These are phyloP conservation scores for Debaryomycetaceae sp. DNA, from an alignment of 1,139 yeast genomes.

Conservation along the genomic window DNA sequence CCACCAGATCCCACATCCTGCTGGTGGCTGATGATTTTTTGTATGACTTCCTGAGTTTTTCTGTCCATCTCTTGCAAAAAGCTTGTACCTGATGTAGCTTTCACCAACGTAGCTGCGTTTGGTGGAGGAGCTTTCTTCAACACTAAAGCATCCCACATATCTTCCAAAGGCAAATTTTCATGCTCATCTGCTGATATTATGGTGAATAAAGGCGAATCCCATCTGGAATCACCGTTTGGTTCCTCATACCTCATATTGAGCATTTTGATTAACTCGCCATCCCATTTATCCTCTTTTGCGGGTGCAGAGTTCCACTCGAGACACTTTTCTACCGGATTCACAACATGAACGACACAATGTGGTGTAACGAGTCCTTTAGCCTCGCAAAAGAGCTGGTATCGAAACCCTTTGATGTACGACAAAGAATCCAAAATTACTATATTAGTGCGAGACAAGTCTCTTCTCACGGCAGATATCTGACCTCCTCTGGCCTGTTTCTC, in stretches of 20 bases:
- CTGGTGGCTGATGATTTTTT: constrained; percentile 58
- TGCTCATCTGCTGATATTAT: constrained; percentile 57
- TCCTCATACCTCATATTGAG: constrained; percentile 88
- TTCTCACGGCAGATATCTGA: constrained; percentile 84
- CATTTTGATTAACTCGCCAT: constrained; percentile 60
- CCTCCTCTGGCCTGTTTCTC: constrained; percentile 83
- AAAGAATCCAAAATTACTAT: constrained; percentile 83
- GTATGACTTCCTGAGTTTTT: constrained; percentile 62
- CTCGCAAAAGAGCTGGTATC: constrained; percentile 92
- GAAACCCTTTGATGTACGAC: constrained; percentile 90
- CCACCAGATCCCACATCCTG: constrained; percentile 56
- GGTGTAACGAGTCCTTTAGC: constrained; percentile 83
- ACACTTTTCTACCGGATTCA: constrained; percentile 63
- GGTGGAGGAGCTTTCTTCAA: constrained; percentile 65
- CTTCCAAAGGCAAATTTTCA: constrained; percentile 55
- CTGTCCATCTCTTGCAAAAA: constrained; percentile 78
- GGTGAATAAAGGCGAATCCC: constrained; percentile 93
- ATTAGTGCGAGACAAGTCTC: constrained; percentile 65
- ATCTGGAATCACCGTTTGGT: constrained; percentile 79
- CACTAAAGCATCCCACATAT: constrained; percentile 70
- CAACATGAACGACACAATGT: constrained; percentile 77
- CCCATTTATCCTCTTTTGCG: constrained; percentile 51
- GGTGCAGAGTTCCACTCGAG: constrained; percentile 52
- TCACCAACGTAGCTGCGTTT: constrained; percentile 71
- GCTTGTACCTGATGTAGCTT: constrained; percentile 69